Evolutionary conservation across 2,329 filamentous ascomycete genomes (phyloP).

Genomic region (Simplicillium sp.): DNA sequence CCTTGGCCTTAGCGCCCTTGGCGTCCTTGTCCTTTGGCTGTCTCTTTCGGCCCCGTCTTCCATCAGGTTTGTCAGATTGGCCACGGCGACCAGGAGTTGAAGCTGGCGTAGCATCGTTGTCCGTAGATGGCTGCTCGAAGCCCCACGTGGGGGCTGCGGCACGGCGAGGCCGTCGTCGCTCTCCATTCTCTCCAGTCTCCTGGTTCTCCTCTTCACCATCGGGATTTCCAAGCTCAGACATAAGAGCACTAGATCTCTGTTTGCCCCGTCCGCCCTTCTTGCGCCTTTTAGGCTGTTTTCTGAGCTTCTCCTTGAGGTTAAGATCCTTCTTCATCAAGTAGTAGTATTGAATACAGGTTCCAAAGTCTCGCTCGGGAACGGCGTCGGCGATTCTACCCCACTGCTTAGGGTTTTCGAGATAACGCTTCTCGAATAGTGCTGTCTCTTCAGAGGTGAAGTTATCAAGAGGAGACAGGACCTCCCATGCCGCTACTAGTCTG

Average conservation of each 20-base stretch:
- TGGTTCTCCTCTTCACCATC: slow-evolving; percentile 49
- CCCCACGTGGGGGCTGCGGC: slow-evolving; percentile 65
- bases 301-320: slow-evolving; percentile 68
- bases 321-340: slow-evolving; percentile 70
- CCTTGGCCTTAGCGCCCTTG: slow-evolving; percentile 30
- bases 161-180: slow-evolving; percentile 50
- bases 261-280: slow-evolving; percentile 48
- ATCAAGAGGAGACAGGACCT: slow-evolving; percentile 62
- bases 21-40: slow-evolving; percentile 25
- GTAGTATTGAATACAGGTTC: slow-evolving; percentile 77
- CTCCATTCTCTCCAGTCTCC: slow-evolving; percentile 49
- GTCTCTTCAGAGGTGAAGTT: slow-evolving; percentile 68
- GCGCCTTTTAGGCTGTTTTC: slow-evolving; percentile 50
- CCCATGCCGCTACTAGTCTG: slow-evolving; percentile 59
- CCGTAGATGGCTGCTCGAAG: slow-evolving; percentile 47
- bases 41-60: slow-evolving; percentile 27
- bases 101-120: slow-evolving; percentile 51
- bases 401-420: slow-evolving; percentile 69
- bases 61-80: slow-evolving; percentile 36
- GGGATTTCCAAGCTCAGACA: slow-evolving; percentile 54
- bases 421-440: slow-evolving; percentile 62
- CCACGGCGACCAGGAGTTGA: slow-evolving; percentile 47
- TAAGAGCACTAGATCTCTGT: slow-evolving; percentile 52
- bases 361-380: slow-evolving; percentile 60
- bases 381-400: slow-evolving; percentile 69